Base-by-base conservation (phyloP, 2,329 filamentous ascomycete species). In the Aspergillus sp. region DNA sequence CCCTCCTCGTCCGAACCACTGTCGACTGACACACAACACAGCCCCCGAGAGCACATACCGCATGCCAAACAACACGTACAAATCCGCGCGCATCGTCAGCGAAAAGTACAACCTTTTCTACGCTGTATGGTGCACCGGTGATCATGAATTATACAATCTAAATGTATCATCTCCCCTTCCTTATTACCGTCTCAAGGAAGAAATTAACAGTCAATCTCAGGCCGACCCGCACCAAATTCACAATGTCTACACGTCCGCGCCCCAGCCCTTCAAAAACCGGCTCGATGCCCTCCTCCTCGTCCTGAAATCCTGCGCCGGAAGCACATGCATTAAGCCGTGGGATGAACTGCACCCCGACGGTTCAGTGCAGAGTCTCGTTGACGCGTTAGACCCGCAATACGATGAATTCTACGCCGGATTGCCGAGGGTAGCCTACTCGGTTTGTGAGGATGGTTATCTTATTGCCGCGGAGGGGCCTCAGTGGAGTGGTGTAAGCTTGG, bases 101-200 rank as follows among this genome's bases (percentile, higher is more conserved):
- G 56, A 71, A 1, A 66, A 62, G 1, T 76, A 77, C 35, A 72
- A 73, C 33, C 58, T 77, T 2, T 77, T 75, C 55, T 77, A 77
- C 58, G 72, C 72, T 0, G 73, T 77, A 3, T 77, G 74, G 72
- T 77, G 75, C 58, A 75, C 60, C 43, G 71, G 72, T 17, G 74
- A 77, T 56, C 75, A 77, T 48, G 72, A 77, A 40, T 61, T 77
- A 0, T 77, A 77, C 39, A 73, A 77, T 55, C 62, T 76, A 3
- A 68, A 60, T 17, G 72, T 74, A 57, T 52, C 65, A 57, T 52
- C 65, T 31, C 12, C 53, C 17, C 27, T 7, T 46, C 11, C 44
- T 14, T 3, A 9, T 8, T 15, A 24, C 24, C 9, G 4, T 17
- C 9, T 6, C 23, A 24, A n/a, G n/a, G 9, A 44, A 14, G 41